Base-by-base conservation (phyloP, 2,329 filamentous ascomycete genomes). In the Cladophialophora carrionii region DNA sequence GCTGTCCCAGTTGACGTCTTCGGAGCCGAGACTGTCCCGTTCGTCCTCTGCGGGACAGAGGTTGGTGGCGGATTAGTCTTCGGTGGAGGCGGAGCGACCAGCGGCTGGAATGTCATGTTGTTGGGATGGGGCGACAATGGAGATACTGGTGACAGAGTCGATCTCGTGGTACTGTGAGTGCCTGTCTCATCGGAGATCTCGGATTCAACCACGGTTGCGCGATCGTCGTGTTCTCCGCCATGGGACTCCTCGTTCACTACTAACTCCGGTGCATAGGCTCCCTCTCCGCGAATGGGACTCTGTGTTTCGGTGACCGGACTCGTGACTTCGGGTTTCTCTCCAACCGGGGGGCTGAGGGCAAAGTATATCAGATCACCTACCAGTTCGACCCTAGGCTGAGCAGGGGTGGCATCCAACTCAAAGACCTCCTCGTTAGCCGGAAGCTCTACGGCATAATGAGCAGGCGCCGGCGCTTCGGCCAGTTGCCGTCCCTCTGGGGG, bases 361-460 rank as follows among this genome's bases (percentile, higher is more conserved):
- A 77, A 70, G 32, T 75, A 72, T 57, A 77, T 73, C 51, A 72
- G 61, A 71, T 80, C 75, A 7, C 68, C 76, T 26, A 74, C 68
- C n/a, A 79, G 70, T 62, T 79, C 78, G 37, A 69, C 74, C 20
- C 72, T 65, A n/a, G 75, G 75, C 37, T 61, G 60, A 22, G 69
- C 66, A 9, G 78, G 76, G 41, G 77, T 77, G 34, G 73, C 73
- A 56, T 72, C 65, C 17, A 81, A 72, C 66, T 82, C 80, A 67
- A 75, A 78, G 6, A 78, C 68, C 20, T 74, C 67, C 12, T 68
- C 64, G 17, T 67, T 65, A 12, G 69, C 71, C 1, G 76, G 73
- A 29, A 80, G 57, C 62, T 81, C 79, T 55, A 77, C 58, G 1
- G 71, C 65, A 32, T 72, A 66, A 55, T 60, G 60, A 22, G 64